These are phyloP conservation scores for Aspergillus sp. DNA, from an alignment of 2,329 filamentous ascomycete species.

Conservation along the genomic window DNA sequence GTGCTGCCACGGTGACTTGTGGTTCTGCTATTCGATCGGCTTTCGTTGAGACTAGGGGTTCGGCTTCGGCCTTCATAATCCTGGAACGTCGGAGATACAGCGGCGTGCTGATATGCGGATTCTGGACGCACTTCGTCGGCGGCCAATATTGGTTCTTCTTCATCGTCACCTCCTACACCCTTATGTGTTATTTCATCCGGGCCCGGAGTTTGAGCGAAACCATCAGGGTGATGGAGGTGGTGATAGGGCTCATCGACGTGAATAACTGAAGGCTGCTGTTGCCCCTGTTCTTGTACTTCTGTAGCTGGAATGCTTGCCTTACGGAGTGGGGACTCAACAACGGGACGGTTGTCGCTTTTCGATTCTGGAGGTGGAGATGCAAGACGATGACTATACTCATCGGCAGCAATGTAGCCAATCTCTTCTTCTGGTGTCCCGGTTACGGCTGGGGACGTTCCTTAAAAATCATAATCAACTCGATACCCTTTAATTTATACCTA, in stretches of 20 bases:
- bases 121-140: constrained; percentile 77
- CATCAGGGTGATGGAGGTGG: constrained; percentile 45
- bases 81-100: constrained; percentile 72
- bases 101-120: constrained; percentile 71
- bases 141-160: constrained; percentile 79
- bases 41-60: constrained; percentile 58
- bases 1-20: constrained; percentile 61
- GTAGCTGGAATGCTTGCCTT: constrained; percentile 50
- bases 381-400: constrained; percentile 78
- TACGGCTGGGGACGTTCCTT: constrained; percentile 64
- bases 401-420: constrained; percentile 81
- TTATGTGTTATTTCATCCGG: constrained; percentile 50
- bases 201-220: constrained; percentile 50
- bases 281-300: constrained; percentile 41
- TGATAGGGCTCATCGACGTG: constrained; percentile 71
- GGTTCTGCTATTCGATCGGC: constrained; percentile 65
- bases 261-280: constrained; percentile 53
- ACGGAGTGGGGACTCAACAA: constrained; percentile 53
- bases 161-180: constrained; percentile 55
- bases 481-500: neutral
- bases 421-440: constrained; percentile 84
- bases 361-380: constrained; percentile 59
- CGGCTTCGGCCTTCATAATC: constrained; percentile 52
- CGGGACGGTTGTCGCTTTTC: constrained; percentile 45
- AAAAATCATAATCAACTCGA: constrained; percentile 18